Conservation (phyloP, 225 moss, liverwort and hornwort species). For the Thuidium tamariscinum region DNA sequence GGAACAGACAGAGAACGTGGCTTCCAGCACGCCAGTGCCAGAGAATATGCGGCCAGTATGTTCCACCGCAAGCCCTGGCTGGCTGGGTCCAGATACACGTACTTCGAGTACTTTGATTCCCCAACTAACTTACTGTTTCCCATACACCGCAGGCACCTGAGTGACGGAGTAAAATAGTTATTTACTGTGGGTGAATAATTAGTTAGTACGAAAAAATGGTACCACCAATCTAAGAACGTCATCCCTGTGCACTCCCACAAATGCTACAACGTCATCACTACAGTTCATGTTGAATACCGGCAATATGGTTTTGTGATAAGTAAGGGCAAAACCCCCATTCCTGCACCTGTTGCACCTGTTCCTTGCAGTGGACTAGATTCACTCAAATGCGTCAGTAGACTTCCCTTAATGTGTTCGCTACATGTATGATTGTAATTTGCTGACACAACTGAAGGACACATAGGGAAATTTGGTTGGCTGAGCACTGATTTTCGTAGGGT, state of each 20-base stretch:
- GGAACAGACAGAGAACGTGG: background rate
- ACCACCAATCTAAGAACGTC: accelerated
- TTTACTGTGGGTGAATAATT: background rate
- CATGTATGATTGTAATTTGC: too few species aligned
- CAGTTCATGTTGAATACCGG: background rate
- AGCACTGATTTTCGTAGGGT: too few species aligned
- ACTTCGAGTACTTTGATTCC: background rate
- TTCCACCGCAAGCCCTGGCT: background rate
- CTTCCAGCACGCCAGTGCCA: background rate
- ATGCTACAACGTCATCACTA: accelerated
- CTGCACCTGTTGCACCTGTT: too few species aligned
- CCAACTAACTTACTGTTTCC: background rate
- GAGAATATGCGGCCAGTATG: background rate
- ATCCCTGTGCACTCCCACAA: background rate
- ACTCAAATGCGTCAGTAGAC: too few species aligned
- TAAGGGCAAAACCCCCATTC: too few species aligned
- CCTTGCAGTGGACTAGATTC: too few species aligned
- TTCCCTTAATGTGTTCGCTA: too few species aligned
- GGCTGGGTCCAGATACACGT: background rate
- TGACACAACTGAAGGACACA: too few species aligned
- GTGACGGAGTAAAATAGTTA: background rate
- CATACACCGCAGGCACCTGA: background rate
- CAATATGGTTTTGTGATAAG: background rate
- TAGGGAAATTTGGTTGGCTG: too few species aligned
- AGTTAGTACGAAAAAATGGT: background rate